Evolutionary conservation across 306 rosid species (phyloP), one percentile per base, ranked within the genome.

Genomic region (Cucurbita ficifolia): DNA sequence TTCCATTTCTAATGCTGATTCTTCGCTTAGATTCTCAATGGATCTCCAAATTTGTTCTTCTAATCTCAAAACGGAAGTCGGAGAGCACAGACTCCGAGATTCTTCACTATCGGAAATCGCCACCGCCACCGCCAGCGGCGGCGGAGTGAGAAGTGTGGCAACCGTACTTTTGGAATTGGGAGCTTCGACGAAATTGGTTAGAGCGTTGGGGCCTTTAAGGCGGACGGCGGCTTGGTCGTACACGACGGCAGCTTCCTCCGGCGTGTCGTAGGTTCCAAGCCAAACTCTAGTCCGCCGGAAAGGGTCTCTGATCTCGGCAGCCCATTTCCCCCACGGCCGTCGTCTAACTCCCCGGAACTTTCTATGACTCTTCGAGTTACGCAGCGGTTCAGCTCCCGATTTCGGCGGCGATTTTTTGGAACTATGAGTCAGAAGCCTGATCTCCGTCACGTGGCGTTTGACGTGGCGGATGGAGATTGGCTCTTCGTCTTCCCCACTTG

Each of bases 181-280:
- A 0, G 88, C 80, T 48, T 79, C 70, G 12, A 79, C 49, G 49
- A 89, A 57, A 71, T 92, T 92, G 1, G 96, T 89, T 9, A 77
- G 36, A 7, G 96, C 97, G 7, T 58, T 48, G n/a, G 79, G 63
- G 6, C 96, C 97, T 75, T 76, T 79, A 0, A 79, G 36, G 29
- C 70, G 35, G 74, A 92, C 84, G 13, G 94, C 93, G 0, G 85
- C 92, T 19, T 10, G 69, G 60, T 92, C 97, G 29, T 92, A 92
- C 0, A 43, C 93, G 80, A 81, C 6, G 1, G 89, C 90, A 5
- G 90, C 94, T 75, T 88, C 90, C 75, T 84, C 86, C 12, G 89
- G 83, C 5, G 89, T 84, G 51, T 86, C 76, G 74, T 50, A 88
- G 0, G 94, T 86, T 1, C 94, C 94, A 8, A 88, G 86, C 94